Evolutionary conservation across 805 yeast genomes (phyloP), one percentile per base, ranked within the genome.

Genomic region (Ogataea ganodermae): DNA sequence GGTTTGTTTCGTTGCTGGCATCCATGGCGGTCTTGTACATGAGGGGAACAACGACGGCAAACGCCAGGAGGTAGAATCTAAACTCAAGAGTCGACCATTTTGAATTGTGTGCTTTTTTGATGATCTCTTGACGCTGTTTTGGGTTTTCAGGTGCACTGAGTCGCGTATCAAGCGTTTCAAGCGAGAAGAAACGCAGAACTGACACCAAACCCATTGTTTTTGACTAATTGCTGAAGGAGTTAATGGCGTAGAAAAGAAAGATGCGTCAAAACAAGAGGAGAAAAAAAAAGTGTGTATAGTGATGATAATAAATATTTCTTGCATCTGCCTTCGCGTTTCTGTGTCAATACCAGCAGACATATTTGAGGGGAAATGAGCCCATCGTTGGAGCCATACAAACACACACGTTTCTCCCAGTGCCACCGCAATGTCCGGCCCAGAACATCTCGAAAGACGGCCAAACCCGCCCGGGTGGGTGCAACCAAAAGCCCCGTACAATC

Each of bases 401-500:
- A 30, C 16, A 16, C 5, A 4, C 36, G 18, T 3, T 16, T 7
- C 36, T 31, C n/a, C 7, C 10, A 14, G 6, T 16, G 4, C 18
- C 18, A 17, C 22, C 14, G 3, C 14, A 13, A 21, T 22, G 28
- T 7, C 17, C 3, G 24, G 13, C 6, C 39, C 39, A 3, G 39
- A 21, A 14, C 10, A 26, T 17, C 51, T 76, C 38, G 79, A 80
- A 37, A 74, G 90, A 69, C 70, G 88, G 46, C 85, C 91, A 3
- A 82, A 86, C 57, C 91, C 94, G 2, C 76, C 78, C 6, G 90
- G 89, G 0, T 86, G 94, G 94, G 76, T 76, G 0, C 87, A 82
- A 1, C 96, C 96, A 8, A 79, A 75, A 52, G 92, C 91, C 1
- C 94, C 94, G 1, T 89, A 86, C 62, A 88, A 88, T 58, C 96